phyloP scores from a whole-genome alignment of 331 rosid species.

The Erythrophleum ivorense region DNA sequence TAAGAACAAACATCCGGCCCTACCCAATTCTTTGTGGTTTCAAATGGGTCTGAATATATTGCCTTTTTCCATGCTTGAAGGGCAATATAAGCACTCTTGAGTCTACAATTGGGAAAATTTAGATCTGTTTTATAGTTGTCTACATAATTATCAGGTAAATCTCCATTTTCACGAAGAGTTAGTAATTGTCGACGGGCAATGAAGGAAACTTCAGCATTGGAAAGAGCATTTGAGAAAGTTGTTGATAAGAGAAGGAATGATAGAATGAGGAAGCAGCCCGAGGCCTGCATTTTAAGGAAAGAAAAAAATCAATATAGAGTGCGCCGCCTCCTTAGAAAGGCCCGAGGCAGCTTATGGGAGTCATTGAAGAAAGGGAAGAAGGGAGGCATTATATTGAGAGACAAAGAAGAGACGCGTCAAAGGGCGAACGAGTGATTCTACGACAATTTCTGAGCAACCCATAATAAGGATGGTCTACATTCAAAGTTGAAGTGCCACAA shows the following conservation, averaged over 20 bases:
- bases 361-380: background rate
- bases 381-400: background rate
- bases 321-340: background rate
- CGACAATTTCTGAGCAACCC: constrained; percentile 34
- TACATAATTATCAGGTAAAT: constrained; percentile 44
- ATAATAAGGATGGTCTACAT: constrained; percentile 1
- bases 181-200: constrained; percentile 60
- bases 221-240: constrained; percentile 35
- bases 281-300: constrained; percentile 50
- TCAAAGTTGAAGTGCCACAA: constrained; percentile 20
- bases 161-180: constrained; percentile 36
- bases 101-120: constrained; percentile 30
- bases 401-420: background rate
- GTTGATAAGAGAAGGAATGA: constrained; percentile 31
- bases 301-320: background rate
- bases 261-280: constrained; percentile 33
- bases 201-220: constrained; percentile 45
- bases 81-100: constrained; percentile 55
- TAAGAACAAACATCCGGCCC: constrained; percentile 59
- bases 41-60: constrained; percentile 54
- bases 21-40: constrained; percentile 48
- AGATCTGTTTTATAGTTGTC: constrained; percentile 19
- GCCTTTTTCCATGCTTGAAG: constrained; percentile 59
- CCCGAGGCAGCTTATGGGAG: constrained; percentile 44
- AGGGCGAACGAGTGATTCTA: background rate